Conservation (phyloP, 2,329 filamentous ascomycete species). For the Leptographium procerum region DNA sequence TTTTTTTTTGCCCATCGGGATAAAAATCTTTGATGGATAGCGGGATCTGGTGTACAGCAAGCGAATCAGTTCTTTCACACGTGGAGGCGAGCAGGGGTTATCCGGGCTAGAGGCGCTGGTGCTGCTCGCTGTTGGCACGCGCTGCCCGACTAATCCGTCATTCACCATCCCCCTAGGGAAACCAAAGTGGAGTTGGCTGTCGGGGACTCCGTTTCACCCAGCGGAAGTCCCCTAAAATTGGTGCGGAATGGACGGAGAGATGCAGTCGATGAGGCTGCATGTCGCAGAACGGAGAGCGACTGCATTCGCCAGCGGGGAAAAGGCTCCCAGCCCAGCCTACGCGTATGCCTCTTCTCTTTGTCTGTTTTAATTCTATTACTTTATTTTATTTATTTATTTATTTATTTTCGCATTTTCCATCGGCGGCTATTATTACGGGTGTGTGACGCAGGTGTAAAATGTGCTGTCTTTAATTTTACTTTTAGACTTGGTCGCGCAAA, state of each 20-base stretch:
- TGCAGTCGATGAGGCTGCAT: neutral
- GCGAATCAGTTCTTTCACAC: neutral
- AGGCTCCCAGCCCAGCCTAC: no score
- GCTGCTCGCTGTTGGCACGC: neutral
- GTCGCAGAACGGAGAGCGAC: no score
- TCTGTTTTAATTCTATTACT: no score
- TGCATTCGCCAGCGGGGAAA: no score
- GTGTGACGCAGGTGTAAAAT: no score
- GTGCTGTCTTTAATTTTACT: no score
- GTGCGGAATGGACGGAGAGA: neutral
- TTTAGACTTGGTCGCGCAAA: no score
- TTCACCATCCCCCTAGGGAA: neutral
- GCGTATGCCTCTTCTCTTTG: no score
- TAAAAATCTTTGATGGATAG: neutral
- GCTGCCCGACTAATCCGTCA: neutral
- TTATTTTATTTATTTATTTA: no score
- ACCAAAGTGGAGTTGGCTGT: neutral
- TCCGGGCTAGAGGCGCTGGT: neutral
- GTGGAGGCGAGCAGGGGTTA: neutral
- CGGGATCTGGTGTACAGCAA: neutral
- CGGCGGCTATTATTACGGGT: no score
- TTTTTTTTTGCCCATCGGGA: neutral
- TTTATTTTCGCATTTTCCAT: no score
- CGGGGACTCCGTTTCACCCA: neutral
- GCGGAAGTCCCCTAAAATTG: neutral